phyloP scores from a whole-genome alignment of 345 rosid genomes.

The Psidium guajava region DNA sequence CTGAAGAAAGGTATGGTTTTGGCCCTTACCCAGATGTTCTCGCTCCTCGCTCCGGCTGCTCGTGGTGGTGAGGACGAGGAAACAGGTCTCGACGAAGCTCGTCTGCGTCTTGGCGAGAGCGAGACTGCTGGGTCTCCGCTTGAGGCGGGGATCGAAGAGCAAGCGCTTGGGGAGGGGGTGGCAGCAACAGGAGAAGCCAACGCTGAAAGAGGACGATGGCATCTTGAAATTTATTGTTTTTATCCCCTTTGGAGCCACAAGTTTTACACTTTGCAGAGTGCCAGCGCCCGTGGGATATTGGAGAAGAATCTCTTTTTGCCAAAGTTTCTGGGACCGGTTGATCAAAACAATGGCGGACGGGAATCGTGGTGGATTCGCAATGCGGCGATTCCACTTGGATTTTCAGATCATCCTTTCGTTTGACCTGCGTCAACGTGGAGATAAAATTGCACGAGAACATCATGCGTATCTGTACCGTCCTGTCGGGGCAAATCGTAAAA shows the following conservation, averaged over 20 bases:
- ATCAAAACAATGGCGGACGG: neutral
- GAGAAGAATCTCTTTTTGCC: neutral
- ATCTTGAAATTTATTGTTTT: neutral
- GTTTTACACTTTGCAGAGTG: neutral
- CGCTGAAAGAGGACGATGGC: neutral
- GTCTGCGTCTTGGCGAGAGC: slow-evolving; percentile 16
- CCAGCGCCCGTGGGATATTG: neutral
- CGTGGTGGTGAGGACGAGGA: slow-evolving; percentile 21
- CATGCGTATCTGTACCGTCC: neutral
- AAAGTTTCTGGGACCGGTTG: neutral
- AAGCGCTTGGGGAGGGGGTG: slow-evolving; percentile 25
- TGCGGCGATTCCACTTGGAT: neutral
- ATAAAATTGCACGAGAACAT: neutral
- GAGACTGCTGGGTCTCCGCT: slow-evolving; percentile 11
- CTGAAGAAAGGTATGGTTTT: slow-evolving; percentile 16
- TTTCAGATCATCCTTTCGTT: neutral
- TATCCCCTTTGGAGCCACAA: neutral
- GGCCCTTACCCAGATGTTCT: neutral
- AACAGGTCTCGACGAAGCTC: slow-evolving; percentile 6
- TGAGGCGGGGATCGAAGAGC: slow-evolving; percentile 5
- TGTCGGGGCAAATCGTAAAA: neutral
- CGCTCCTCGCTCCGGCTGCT: slow-evolving; percentile 28
- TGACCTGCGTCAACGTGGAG: neutral
- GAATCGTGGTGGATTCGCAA: neutral
- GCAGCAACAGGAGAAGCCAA: neutral